Base-by-base conservation (phyloP, 306 rosid genomes). In the Macrotyloma uniflorum region DNA sequence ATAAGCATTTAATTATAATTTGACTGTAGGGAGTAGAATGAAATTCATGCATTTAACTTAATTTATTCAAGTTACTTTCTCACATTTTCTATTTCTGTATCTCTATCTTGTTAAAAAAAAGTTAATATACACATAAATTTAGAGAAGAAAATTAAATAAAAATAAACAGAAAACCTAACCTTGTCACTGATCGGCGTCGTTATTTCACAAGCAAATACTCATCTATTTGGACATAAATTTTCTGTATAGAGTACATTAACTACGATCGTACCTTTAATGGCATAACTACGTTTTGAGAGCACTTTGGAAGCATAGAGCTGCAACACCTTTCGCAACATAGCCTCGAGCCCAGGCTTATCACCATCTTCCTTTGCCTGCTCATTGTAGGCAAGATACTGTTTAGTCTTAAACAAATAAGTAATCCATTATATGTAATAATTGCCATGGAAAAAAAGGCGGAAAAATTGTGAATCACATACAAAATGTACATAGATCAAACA, bases 311-410 rank as follows among this genome's bases (percentile, higher is more conserved):
- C 98, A 79, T 92, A 92, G 28, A 90, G 92, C 83, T 92, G 98
- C 86, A 94, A 86, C 74, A 94, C 97, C 87, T 94, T 94, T 82
- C 87, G 97, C 81, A 94, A 49, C 97, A 94, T 94, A 72, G 98
- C 97, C 93, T 88, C 97, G 43, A 94, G 83, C 68, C 98, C 98
- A 9, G 98, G 98, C 89, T 90, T 94, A 85, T 94, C 98, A 36
- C 88, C 97, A 79, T 94, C 97, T 90, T 85, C 97, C 81, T 92
- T 92, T 57, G 95, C 97, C 97, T 90, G 87, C 50, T 85, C 80
- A 80, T 74, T 55, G 86, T 42, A 35, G 81, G 67, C 62, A 58
- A 84, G 63, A 75, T 49, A n/a, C n/a, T n/a, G n/a, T n/a, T n/a
- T n/a, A n/a, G n/a, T n/a, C n/a, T n/a, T n/a, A 36, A 36, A 75